A percentile compares a stretch with the other conserved stretches of the same genome.
Evolutionary conservation across 805 yeast species (phyloP).

Genomic region (Barnettozyma wickerhamii): DNA sequence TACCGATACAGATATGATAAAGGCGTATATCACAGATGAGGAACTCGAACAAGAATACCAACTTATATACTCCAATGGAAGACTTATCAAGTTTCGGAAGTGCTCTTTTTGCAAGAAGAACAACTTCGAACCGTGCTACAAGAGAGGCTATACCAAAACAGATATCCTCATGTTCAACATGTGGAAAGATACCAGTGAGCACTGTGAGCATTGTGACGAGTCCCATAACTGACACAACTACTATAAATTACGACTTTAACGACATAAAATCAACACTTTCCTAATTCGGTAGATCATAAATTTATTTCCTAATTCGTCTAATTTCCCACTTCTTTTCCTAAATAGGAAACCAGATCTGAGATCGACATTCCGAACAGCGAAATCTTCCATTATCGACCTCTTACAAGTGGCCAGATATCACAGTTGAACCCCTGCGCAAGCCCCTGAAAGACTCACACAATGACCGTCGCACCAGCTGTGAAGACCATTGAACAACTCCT

Average conservation of each 20-base stretch:
- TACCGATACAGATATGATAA: neutral
- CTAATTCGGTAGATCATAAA: too few species aligned
- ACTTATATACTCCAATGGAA: neutral
- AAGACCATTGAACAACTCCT: conserved; percentile 19
- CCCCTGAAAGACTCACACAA: neutral
- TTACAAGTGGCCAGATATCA: too few species aligned
- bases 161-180: conserved; percentile 2
- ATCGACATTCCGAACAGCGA: too few species aligned
- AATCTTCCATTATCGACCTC: too few species aligned
- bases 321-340: too few species aligned
- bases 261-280: too few species aligned
- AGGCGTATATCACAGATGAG: neutral
- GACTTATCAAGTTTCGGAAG: conserved; percentile 7
- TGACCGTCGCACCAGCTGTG: conserved; percentile 6
- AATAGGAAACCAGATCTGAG: too few species aligned
- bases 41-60: conserved; percentile 1
- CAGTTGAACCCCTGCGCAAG: neutral
- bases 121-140: conserved; percentile 3
- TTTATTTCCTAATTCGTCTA: too few species aligned
- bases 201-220: conserved; percentile 9
- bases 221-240: too few species aligned
- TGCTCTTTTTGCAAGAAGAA: conserved; percentile 8
- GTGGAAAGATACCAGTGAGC: neutral
- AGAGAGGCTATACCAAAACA: conserved; percentile 7
- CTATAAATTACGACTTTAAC: too few species aligned